Base-by-base conservation (phyloP, 1,139 yeast genomes). In the Candida albicans region DNA sequence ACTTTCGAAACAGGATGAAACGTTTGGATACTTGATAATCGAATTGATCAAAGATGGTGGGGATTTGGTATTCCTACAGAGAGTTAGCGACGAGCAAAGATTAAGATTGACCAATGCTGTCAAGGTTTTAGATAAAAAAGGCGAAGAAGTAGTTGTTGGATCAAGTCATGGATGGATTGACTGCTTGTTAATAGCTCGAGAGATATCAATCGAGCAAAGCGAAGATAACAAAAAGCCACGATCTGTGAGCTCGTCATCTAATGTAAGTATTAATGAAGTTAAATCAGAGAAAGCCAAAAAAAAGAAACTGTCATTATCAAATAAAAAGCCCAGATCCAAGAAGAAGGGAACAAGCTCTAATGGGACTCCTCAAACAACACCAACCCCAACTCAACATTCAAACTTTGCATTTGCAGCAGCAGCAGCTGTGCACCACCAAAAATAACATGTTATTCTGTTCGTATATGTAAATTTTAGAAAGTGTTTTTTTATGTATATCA, bases 21-120 rank as follows among this genome's bases (percentile, higher is more conserved):
- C 59, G 6, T 76, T 67, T 43, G 91, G 91, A 1, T 84, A 79
- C 53, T 67, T 85, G 41, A 83, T 85, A 12, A 59, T 85, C 31
- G 91, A 85, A 53, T 67, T 83, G 52, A 71, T 80, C 43, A 76
- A 75, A 50, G 73, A 75, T 46, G 70, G 70, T 2, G 84, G 83
- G 35, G 79, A 79, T 50, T 69, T 86, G 63, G 73, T 84, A 4
- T 82, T 85, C 45, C 68, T 85, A 43, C 73, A 74, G 59, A 54
- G 82, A 42, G 56, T 70, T 33, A 52, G 56, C 14, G 59, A 58
- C 3, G 46, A 55, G 36, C 69, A 64, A 40, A 47, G 52, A 13
- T 43, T 54, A 2, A 50, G 57, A 2, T 41, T 70, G 29, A 28
- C 28, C 2, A 62, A 69, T 0, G 57, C 64, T 12, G 72, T 75